Percentiles rank a stretch among this genome's conserved stretches.
phyloP scores from a whole-genome alignment of 495 filamentous ascomycete genomes.

The Annulohypoxylon bovei region DNA sequence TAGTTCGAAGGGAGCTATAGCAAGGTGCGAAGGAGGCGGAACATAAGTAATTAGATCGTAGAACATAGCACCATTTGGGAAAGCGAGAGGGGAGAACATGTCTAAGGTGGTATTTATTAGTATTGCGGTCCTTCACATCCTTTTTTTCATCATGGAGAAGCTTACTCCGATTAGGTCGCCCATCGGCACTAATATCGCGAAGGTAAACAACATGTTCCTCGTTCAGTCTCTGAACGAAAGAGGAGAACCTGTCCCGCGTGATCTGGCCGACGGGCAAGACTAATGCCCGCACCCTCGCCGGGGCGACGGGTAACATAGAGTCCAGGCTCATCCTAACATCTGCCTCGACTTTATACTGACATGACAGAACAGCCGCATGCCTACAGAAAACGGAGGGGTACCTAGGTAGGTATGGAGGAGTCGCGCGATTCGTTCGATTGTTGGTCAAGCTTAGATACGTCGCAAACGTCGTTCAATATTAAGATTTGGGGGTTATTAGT shows the following conservation, averaged over 20 bases:
- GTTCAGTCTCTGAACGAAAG: slow-evolving; percentile 80
- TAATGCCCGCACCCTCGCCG: slow-evolving; percentile 85
- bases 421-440: slow-evolving; percentile 21
- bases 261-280: slow-evolving; percentile 88
- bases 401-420: not conserved
- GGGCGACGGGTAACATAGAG: slow-evolving; percentile 85
- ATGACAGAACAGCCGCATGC: slow-evolving; percentile 47
- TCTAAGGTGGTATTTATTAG: slow-evolving; percentile 61
- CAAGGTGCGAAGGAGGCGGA: slow-evolving; percentile 78
- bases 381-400: slow-evolving; percentile 22
- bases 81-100: slow-evolving; percentile 94
- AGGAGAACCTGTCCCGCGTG: slow-evolving; percentile 79
- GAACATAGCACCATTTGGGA: slow-evolving; percentile 86
- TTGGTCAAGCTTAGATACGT: slow-evolving; percentile 19
- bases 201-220: slow-evolving; percentile 85
- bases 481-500: slow-evolving; percentile 10
- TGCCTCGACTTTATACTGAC: slow-evolving; percentile 37
- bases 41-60: slow-evolving; percentile 87
- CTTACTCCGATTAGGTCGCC: slow-evolving; percentile 87
- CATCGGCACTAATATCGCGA: slow-evolving; percentile 90
- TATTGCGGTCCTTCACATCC: slow-evolving; percentile 43
- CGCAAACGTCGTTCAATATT: slow-evolving; percentile 31
- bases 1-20: slow-evolving; percentile 84
- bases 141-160: not conserved
- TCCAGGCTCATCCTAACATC: slow-evolving; percentile 81